A percentile compares a stretch with the other conserved stretches of the same genome.
These are phyloP conservation scores for Cyclotella choctawhatcheeana DNA, from an alignment of 108 stramenopile genomes.

Conservation along the genomic window DNA sequence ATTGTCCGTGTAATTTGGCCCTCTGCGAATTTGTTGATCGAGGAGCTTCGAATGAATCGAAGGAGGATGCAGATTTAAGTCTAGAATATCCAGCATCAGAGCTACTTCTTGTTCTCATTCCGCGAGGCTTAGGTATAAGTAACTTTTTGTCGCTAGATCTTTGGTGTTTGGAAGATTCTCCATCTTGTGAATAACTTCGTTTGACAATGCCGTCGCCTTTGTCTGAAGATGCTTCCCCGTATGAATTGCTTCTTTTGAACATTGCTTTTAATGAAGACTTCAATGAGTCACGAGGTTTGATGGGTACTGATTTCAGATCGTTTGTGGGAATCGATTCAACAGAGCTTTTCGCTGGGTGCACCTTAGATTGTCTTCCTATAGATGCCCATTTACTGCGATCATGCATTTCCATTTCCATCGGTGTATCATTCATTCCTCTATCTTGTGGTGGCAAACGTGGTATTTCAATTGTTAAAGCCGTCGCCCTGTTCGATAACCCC, in stretches of 20 bases:
- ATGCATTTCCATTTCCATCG: neutral
- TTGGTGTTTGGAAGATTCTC: neutral
- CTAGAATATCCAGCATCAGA: neutral
- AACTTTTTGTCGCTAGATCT: neutral
- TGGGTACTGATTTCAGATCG: no score
- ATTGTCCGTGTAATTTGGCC: neutral
- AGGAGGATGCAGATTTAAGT: neutral
- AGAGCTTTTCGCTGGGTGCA: neutral
- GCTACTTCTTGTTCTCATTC: neutral
- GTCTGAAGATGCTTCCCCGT: neutral
- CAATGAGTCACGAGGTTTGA: constrained; percentile 9
- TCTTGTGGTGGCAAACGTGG: neutral
- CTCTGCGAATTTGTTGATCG: neutral
- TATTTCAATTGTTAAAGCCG: neutral
- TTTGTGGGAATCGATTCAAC: neutral
- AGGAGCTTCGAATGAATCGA: neutral
- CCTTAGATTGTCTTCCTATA: neutral
- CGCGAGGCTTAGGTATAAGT: neutral
- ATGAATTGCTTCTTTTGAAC: constrained; percentile 8
- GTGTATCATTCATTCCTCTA: neutral
- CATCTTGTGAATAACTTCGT: neutral
- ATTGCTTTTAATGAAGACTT: constrained; percentile 6
- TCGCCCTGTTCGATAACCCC: neutral
- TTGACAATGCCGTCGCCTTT: no score
- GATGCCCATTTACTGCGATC: neutral